Percentiles rank a stretch among this genome's conserved stretches.
Conservation (phyloP, 2,329 filamentous ascomycete genomes). For the Colletotrichum orchidophilum region DNA sequence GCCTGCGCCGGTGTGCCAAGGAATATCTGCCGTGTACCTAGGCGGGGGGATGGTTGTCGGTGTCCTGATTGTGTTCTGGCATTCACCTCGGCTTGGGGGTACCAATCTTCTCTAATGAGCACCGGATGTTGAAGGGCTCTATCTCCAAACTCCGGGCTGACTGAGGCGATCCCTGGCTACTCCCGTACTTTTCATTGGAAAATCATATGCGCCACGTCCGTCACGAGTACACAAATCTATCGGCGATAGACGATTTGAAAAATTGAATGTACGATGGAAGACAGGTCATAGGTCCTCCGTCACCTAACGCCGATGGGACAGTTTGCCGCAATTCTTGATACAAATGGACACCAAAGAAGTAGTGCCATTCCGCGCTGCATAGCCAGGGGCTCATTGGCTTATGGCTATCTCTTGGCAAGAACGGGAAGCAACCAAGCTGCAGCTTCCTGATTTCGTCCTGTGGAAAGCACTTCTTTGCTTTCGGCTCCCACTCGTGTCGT, state of each 20-base stretch:
- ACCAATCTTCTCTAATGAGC: not conserved
- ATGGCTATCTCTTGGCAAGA: not conserved
- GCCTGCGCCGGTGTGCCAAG: not conserved
- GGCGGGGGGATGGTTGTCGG: not conserved
- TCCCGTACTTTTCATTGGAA: not conserved
- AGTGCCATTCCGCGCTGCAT: too few species aligned
- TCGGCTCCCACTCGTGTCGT: not conserved
- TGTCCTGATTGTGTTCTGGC: too few species aligned
- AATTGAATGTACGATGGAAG: not conserved
- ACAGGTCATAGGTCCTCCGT: not conserved
- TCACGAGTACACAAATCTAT: not conserved
- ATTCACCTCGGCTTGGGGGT: not conserved
- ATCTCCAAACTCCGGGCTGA: slow-evolving; percentile 2
- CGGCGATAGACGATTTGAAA: not conserved
- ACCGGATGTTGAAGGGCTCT: not conserved
- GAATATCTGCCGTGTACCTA: not conserved
- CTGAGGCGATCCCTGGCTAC: not conserved
- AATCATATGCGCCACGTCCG: not conserved
- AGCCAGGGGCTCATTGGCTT: too few species aligned
- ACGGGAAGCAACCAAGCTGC: not conserved
- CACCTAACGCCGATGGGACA: not conserved
- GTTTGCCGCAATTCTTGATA: not conserved
- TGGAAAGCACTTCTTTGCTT: not conserved
- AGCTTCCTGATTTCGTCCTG: not conserved
- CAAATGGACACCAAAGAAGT: too few species aligned